Conservation (phyloP, 2,329 filamentous ascomycete genomes). For the Chaetomium sp. region DNA sequence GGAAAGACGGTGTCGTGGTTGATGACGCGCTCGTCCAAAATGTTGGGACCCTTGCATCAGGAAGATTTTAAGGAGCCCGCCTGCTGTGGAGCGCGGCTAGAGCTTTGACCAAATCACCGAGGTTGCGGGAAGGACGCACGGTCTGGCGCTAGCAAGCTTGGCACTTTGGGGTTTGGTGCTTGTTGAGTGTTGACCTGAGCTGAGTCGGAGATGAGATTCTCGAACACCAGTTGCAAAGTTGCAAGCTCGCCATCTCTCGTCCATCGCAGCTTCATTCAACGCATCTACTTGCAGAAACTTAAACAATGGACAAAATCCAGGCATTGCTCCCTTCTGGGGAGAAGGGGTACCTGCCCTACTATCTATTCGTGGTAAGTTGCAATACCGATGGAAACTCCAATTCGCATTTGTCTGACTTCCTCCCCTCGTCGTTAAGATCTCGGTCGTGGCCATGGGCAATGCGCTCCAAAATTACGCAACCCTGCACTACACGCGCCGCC, state of each 20-base stretch:
- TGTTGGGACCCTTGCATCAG: slow-evolving; percentile 21
- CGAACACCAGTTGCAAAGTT: not conserved
- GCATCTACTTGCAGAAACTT: not conserved
- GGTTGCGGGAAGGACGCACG: slow-evolving; percentile 1
- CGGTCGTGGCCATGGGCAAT: slow-evolving; percentile 80
- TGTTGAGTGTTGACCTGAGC: too few species aligned
- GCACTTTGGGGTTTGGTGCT: slow-evolving; percentile 1
- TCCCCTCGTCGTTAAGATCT: slow-evolving; percentile 60
- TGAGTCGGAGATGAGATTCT: not conserved
- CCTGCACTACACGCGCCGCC: slow-evolving; percentile 77
- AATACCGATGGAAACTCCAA: not conserved
- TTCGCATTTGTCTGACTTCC: not conserved
- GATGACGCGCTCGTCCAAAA: slow-evolving; percentile 18
- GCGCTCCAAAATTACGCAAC: slow-evolving; percentile 81
- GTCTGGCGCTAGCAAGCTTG: slow-evolving; percentile 10
- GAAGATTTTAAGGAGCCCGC: slow-evolving; percentile 21
- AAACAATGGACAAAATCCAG: slow-evolving; percentile 50
- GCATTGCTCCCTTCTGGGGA: slow-evolving; percentile 50
- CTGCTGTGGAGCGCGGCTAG: slow-evolving; percentile 16
- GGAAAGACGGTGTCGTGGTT: not conserved
- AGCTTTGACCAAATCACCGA: slow-evolving; percentile 19
- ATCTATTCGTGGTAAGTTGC: slow-evolving; percentile 56
- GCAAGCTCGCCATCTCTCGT: not conserved
- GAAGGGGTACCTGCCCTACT: slow-evolving; percentile 60
- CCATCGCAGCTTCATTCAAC: not conserved